These are phyloP conservation scores for Nicotiana undulata DNA, from an alignment of 257 asterid species.

Conservation along the genomic window DNA sequence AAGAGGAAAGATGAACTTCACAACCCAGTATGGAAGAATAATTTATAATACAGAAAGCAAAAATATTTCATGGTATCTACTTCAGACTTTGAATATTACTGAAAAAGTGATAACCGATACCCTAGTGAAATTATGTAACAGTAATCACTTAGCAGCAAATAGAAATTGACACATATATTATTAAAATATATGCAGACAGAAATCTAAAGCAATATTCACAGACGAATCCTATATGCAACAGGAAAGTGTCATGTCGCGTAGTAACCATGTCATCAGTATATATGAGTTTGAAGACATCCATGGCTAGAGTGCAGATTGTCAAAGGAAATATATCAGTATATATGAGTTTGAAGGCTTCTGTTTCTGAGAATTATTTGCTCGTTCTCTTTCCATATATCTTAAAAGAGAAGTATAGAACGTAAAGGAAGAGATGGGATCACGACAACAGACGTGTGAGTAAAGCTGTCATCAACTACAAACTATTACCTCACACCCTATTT, in stretches of 20 bases:
- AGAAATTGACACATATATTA: background rate
- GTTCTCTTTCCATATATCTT: too few species aligned
- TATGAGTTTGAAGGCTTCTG: too few species aligned
- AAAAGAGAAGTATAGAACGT: too few species aligned
- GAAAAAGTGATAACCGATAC: background rate
- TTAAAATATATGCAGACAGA: too few species aligned
- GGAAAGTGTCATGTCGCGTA: background rate
- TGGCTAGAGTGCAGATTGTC: background rate
- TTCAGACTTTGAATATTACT: background rate
- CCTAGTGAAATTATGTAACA: background rate
- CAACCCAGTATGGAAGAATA: background rate
- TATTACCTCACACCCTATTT: too few species aligned
- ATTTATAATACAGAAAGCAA: background rate
- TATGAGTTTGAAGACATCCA: background rate
- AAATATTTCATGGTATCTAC: background rate
- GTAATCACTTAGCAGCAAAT: background rate
- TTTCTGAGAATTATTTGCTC: too few species aligned
- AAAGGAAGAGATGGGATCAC: too few species aligned
- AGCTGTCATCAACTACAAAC: too few species aligned
- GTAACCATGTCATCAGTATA: background rate
- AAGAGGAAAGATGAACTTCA: background rate
- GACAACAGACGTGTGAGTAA: too few species aligned
- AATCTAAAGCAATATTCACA: background rate
- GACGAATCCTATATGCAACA: background rate
- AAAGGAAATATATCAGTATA: too few species aligned